These are phyloP conservation scores for Mycosarcoma maydis DNA, from an alignment of 1,284 basidiomycete genomes.

Conservation along the genomic window DNA sequence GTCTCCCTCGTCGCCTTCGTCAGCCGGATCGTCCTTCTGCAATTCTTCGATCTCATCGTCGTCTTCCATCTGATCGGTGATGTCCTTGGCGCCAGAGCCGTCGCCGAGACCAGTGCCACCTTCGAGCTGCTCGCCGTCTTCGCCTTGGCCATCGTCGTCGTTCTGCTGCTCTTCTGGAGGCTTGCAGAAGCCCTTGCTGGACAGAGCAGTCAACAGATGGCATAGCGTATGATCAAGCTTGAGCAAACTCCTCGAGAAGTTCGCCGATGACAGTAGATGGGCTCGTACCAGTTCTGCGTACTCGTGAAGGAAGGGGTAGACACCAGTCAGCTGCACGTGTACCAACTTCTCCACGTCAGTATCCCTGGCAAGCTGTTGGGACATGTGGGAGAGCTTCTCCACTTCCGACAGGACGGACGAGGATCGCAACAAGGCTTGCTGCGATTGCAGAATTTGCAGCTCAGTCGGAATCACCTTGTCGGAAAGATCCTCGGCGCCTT, in stretches of 20 bases:
- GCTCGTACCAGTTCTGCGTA: constrained; percentile 69
- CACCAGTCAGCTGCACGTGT: constrained; percentile 29
- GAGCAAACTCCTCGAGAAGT: constrained; percentile 82
- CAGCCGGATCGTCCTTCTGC: constrained; percentile 72
- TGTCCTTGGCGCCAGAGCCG: constrained; percentile 70
- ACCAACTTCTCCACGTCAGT: constrained; percentile 17
- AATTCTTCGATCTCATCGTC: constrained; percentile 96
- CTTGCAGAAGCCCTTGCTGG: constrained; percentile 83
- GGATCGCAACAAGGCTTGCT: constrained; percentile 36
- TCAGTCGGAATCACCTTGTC: constrained; percentile 45
- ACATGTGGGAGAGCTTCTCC: constrained; percentile 16
- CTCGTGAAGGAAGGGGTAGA: constrained; percentile 58
- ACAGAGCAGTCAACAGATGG: constrained; percentile 78
- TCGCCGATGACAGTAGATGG: constrained; percentile 62
- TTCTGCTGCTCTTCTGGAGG: constrained; percentile 57
- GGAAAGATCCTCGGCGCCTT: constrained; percentile 15
- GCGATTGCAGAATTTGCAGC: constrained; percentile 19
- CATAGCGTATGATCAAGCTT: constrained; percentile 85
- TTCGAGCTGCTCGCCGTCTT: constrained; percentile 58
- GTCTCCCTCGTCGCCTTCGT: constrained; percentile 71
- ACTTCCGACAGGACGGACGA: constrained; percentile 36
- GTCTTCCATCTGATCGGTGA: constrained; percentile 69
- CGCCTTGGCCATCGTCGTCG: constrained; percentile 40
- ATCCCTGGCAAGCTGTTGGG: constrained; percentile 16
- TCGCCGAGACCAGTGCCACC: constrained; percentile 66